Evolutionary conservation across 2,329 filamentous ascomycete species (phyloP).

Genomic region (Akanthomyces dipterigenus): DNA sequence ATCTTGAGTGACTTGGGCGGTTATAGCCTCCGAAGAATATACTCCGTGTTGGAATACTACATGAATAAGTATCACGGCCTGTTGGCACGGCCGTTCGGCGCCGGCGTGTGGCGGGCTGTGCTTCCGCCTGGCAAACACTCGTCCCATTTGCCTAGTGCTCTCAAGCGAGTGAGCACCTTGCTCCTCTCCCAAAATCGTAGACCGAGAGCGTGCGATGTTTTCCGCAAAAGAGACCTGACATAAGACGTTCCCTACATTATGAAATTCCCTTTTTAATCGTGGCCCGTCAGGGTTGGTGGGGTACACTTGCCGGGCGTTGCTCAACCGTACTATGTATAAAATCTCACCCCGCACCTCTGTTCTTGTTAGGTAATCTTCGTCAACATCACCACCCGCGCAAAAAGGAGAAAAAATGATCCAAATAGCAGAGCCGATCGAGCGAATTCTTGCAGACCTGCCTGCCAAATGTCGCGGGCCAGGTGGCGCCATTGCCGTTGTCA

Average conservation of each 20-base stretch:
- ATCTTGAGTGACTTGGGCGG: no score
- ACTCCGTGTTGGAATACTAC: no score
- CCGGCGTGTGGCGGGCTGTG: no score
- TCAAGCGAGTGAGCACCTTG: no score
- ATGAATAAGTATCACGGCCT: no score
- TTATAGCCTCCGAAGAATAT: no score
- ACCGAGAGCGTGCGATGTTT: no score
- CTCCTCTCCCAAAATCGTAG: no score
- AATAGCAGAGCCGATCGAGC: conserved; percentile 1
- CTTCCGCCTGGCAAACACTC: no score
- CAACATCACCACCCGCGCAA: neutral
- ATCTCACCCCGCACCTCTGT: neutral
- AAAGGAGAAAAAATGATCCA: neutral
- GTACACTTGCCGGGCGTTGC: neutral
- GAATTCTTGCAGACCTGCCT: conserved; percentile 9
- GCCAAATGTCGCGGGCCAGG: conserved; percentile 30
- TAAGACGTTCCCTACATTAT: neutral
- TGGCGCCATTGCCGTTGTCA: conserved; percentile 33
- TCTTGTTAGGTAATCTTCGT: neutral
- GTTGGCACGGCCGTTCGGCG: no score
- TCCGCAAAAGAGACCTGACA: neutral
- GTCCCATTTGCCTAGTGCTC: no score
- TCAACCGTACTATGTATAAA: neutral
- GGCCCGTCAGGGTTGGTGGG: neutral
- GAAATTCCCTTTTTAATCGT: neutral